These are phyloP conservation scores for Peziza echinospora DNA, from an alignment of 495 filamentous ascomycete species.

Conservation along the genomic window DNA sequence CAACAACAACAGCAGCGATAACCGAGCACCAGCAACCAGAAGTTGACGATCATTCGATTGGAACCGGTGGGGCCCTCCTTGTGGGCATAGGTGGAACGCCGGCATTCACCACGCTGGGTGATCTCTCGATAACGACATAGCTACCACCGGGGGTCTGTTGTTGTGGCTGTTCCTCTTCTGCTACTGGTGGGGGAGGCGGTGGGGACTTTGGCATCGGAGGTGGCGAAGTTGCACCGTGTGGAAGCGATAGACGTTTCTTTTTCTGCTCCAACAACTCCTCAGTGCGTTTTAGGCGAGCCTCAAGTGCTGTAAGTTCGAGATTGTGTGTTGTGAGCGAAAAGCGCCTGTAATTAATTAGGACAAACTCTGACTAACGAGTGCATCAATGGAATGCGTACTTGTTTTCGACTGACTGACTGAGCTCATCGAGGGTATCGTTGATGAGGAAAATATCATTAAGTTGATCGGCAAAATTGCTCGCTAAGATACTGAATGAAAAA, in stretches of 20 bases:
- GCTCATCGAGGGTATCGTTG: constrained; percentile 53
- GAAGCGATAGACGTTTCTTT: constrained; percentile 14
- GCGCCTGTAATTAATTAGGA: constrained; percentile 32
- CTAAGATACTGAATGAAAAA: constrained; percentile 57
- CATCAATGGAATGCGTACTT: constrained; percentile 40
- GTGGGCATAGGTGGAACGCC: background rate
- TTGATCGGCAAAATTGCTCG: constrained; percentile 63
- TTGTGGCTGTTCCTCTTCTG: background rate
- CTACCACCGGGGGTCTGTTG: background rate
- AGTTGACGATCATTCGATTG: background rate
- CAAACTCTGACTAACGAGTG: constrained; percentile 8
- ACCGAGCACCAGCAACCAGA: too few species aligned
- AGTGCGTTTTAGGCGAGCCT: constrained; percentile 61
- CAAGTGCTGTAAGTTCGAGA: constrained; percentile 64
- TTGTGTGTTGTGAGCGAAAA: constrained; percentile 48
- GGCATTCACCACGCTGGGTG: constrained; percentile 7
- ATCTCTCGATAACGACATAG: constrained; percentile 16
- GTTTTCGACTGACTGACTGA: constrained; percentile 57
- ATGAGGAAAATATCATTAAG: constrained; percentile 77
- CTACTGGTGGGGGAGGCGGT: constrained; percentile 4
- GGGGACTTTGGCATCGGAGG: constrained; percentile 3
- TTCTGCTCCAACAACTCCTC: constrained; percentile 51
- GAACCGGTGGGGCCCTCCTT: background rate
- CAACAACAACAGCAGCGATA: too few species aligned
- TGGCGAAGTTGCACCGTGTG: constrained; percentile 4